These are phyloP conservation scores for Pichia terricola DNA, from an alignment of 1,139 yeast genomes.

Conservation along the genomic window DNA sequence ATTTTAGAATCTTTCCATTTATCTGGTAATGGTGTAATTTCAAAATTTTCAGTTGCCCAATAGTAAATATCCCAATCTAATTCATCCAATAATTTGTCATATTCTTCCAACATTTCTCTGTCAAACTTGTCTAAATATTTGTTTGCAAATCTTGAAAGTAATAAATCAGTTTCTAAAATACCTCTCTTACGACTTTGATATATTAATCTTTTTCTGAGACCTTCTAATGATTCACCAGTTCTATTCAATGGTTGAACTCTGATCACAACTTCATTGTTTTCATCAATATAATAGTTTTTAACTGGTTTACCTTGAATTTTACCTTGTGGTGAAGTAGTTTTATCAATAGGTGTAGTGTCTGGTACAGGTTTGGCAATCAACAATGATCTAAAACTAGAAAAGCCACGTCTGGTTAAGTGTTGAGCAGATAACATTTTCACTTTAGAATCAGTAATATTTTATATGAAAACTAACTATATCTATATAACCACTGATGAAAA, in stretches of 20 bases:
- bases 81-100: conserved; percentile 78
- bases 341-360: conserved; percentile 9
- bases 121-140: conserved; percentile 51
- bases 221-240: conserved; percentile 61
- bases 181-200: conserved; percentile 96
- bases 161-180: conserved; percentile 81
- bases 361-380: conserved; percentile 8
- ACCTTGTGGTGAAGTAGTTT: conserved; percentile 12
- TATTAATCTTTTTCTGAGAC: conserved; percentile 73
- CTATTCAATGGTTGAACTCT: conserved; percentile 71
- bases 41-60: conserved; percentile 86
- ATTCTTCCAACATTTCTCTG: conserved; percentile 70
- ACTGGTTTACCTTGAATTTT: conserved; percentile 15
- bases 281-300: conserved; percentile 16
- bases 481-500: too few relatives aligned
- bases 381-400: neutral
- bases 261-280: conserved; percentile 31
- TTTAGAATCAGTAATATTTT: too few relatives aligned
- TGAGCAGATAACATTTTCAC: conserved; percentile 2
- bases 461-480: too few relatives aligned
- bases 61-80: conserved; percentile 98
- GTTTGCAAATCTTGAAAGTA: conserved; percentile 79
- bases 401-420: neutral
- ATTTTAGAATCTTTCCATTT: conserved; percentile 66
- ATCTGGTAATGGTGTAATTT: conserved; percentile 77